Conservation (phyloP, 169 alveolate genomes). For the Eimeria maxima region DNA sequence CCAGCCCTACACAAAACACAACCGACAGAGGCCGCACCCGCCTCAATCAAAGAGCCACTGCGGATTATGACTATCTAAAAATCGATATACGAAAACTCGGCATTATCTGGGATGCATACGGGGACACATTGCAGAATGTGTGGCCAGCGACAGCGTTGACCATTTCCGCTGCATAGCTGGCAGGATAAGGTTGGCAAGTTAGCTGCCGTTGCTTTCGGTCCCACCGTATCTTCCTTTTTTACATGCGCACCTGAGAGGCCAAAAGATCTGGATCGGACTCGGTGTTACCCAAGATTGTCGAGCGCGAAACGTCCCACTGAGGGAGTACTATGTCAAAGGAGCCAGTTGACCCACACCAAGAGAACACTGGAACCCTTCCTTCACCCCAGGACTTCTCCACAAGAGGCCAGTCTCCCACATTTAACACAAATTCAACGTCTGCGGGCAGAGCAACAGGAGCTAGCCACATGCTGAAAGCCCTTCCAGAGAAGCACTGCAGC, state of each 20-base stretch:
- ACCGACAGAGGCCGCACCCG: not conserved
- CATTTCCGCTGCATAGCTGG: not conserved
- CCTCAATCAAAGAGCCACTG: not conserved
- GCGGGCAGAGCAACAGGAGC: slow-evolving; percentile 9
- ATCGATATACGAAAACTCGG: not conserved
- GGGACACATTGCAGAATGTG: not conserved
- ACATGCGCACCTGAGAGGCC: slow-evolving; percentile 72
- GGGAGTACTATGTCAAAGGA: slow-evolving; percentile 73
- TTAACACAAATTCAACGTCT: slow-evolving; percentile 81
- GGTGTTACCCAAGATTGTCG: slow-evolving; percentile 69
- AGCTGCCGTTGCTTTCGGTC: not conserved
- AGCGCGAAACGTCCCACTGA: slow-evolving; percentile 83
- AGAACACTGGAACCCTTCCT: slow-evolving; percentile 73
- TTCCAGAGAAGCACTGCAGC: not conserved
- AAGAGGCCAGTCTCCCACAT: slow-evolving; percentile 83
- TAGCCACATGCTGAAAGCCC: not conserved
- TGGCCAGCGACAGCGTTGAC: not conserved
- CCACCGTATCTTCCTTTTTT: not conserved
- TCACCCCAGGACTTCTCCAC: slow-evolving; percentile 67
- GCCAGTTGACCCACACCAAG: slow-evolving; percentile 82
- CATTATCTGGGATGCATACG: not conserved
- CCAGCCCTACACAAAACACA: slow-evolving; percentile 62
- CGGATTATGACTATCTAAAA: not conserved
- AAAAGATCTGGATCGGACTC: slow-evolving; percentile 69
- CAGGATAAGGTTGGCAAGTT: not conserved